Evolutionary conservation across 2,329 filamentous ascomycete genomes (phyloP).

Genomic region (Aspergillus sp.): DNA sequence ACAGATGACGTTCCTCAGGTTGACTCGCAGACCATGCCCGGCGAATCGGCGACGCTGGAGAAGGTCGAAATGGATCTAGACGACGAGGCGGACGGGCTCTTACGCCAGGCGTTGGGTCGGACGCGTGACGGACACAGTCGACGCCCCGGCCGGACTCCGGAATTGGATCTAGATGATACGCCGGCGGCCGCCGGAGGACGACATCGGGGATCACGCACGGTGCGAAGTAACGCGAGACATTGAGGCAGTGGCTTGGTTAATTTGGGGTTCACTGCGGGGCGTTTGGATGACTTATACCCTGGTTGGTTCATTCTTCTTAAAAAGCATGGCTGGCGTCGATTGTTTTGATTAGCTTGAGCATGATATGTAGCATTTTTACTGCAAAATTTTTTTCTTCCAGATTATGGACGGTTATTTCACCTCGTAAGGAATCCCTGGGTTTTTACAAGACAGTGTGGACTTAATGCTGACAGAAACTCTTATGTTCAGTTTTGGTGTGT

Average conservation of each 20-base stretch:
- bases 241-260: slow-evolving; percentile 9
- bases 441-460: too few species aligned
- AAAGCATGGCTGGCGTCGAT: slow-evolving; percentile 6
- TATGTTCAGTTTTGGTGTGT: too few species aligned
- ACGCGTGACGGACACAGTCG: slow-evolving; percentile 22
- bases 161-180: slow-evolving; percentile 25
- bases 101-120: slow-evolving; percentile 39
- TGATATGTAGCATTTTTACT: too few species aligned
- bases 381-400: too few species aligned
- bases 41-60: slow-evolving; percentile 23
- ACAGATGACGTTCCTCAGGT: slow-evolving; percentile 37
- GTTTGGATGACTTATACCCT: slow-evolving; percentile 16
- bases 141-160: slow-evolving; percentile 7
- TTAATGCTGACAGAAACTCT: too few species aligned
- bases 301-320: slow-evolving; percentile 1
- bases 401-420: too few species aligned
- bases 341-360: neutral
- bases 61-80: slow-evolving; percentile 44
- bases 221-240: slow-evolving; percentile 21
- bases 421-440: too few species aligned
- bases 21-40: neutral
- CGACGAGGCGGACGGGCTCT: slow-evolving; percentile 42
- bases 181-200: slow-evolving; percentile 19
- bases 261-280: slow-evolving; percentile 16
- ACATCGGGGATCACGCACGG: slow-evolving; percentile 19